Evolutionary conservation across 257 asterid genomes (phyloP), one percentile per base, ranked within the genome.

Genomic region (Primulina tabacum): DNA sequence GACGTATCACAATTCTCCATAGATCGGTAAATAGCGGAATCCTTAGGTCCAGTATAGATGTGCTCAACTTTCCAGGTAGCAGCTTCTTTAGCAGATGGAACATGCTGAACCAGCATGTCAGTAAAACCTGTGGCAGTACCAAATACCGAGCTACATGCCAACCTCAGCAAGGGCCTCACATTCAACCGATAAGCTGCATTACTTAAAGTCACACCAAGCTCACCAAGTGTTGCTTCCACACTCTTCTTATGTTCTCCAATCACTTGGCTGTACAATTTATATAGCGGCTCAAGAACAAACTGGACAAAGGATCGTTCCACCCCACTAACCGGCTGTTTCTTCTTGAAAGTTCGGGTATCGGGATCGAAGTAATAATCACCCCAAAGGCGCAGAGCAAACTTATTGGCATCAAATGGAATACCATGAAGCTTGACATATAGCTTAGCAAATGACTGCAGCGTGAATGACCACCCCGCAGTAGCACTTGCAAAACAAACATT

Each of bases 381-480:
- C 99, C 99, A 94, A 62, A 94, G 96, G 32, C 96, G 89, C 69
- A 90, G 78, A 60, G 96, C 95, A 80, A 94, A 94, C 85, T 91
- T 91, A 74, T 80, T 77, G 28, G 97, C 90, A 80, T 94, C 99
- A 82, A 94, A 89, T 21, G 96, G 91, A 72, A 94, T 81, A 47
- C 99, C 99, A 24, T 91, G 97, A 72, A 94, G 92, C 80, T 91
- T 94, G 26, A 88, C 96, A 70, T 90, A 94, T 40, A 94, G 87
- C 85, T 91, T 94, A 43, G 97, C 97, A 81, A 94, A 94, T 7
- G 99, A 94, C 76, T 82, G 92, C 81, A 94, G 79, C 58, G 99
- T 90, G 82, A 94, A 90, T 1, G 93, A 89, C 97, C 99, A 94
- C 74, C 99, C 97, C n/a, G 96, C 99, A 76, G 80, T 94, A n/a